Conservation (phyloP, 768 basidiomycete genomes). For the Mycena capillaripes region DNA sequence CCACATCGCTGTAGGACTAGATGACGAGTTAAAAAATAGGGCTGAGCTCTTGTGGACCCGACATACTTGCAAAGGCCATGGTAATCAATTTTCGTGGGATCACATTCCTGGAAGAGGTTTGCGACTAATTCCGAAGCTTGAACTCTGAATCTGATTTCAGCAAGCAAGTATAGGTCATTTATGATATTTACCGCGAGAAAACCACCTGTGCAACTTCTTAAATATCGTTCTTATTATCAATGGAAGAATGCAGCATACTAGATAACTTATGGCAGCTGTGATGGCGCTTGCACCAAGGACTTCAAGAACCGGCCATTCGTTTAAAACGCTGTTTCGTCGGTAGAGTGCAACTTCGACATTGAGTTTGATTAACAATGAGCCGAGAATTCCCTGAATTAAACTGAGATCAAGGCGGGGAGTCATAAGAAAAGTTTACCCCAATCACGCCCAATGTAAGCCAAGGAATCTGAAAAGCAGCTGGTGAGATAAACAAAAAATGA, state of each 20-base stretch:
- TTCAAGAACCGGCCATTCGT: slow-evolving; percentile 76
- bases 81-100: slow-evolving; percentile 72
- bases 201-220: slow-evolving; percentile 62
- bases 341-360: slow-evolving; percentile 77
- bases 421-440: slow-evolving; percentile 58
- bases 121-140: slow-evolving; percentile 87
- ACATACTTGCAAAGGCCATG: slow-evolving; percentile 88
- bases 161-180: neutral
- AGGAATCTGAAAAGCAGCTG: slow-evolving; percentile 64
- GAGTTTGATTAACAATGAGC: slow-evolving; percentile 74
- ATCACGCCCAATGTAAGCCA: slow-evolving; percentile 75
- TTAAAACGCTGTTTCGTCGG: slow-evolving; percentile 66
- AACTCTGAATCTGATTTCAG: slow-evolving; percentile 55
- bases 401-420: slow-evolving; percentile 6
- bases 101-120: slow-evolving; percentile 88
- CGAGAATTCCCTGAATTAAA: slow-evolving; percentile 68
- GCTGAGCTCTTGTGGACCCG: neutral
- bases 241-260: slow-evolving; percentile 54
- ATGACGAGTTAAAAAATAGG: slow-evolving; percentile 9
- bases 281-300: slow-evolving; percentile 73
- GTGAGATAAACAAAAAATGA: neutral
- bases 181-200: slow-evolving; percentile 65
- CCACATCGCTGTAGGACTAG: slow-evolving; percentile 74
- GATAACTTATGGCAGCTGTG: slow-evolving; percentile 79
- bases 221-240: neutral